Conservation (phyloP, 805 yeast species). For the Myxozyma nipponensis region DNA sequence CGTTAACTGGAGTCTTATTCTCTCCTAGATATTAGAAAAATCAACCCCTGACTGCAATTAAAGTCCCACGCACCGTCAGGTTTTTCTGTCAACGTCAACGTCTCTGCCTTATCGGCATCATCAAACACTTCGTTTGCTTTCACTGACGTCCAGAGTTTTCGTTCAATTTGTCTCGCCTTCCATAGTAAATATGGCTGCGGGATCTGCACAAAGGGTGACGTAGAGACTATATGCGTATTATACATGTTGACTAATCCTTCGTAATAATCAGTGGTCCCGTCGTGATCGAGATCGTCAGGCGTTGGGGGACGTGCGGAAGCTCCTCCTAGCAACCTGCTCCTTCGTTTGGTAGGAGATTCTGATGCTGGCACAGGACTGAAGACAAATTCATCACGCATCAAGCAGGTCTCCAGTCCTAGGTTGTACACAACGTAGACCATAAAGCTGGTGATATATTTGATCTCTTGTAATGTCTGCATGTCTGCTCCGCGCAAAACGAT, state of each 20-base stretch:
- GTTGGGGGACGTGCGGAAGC: neutral
- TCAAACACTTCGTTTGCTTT: conserved; percentile 23
- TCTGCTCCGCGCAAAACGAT: conserved; percentile 79
- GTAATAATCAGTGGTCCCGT: conserved; percentile 25
- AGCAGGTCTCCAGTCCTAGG: conserved; percentile 70
- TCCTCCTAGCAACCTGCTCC: neutral
- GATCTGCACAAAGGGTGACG: conserved; percentile 80
- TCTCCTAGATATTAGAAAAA: no score
- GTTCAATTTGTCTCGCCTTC: conserved; percentile 53
- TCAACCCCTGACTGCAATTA: no score
- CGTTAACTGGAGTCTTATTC: no score
- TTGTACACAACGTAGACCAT: conserved; percentile 76
- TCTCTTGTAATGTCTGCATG: conserved; percentile 54
- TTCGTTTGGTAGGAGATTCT: neutral
- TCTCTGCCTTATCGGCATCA: neutral
- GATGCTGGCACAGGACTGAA: conserved; percentile 34
- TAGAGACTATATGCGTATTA: conserved; percentile 57
- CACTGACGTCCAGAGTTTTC: conserved; percentile 32
- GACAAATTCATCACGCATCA: conserved; percentile 66
- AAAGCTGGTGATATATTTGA: conserved; percentile 77
- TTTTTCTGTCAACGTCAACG: neutral
- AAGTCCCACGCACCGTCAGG: conserved; percentile 4
- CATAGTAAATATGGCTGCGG: conserved; percentile 61
- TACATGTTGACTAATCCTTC: conserved; percentile 40
- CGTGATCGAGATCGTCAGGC: conserved; percentile 1